Percentiles rank a stretch among this genome's conserved stretches.
phyloP scores from a whole-genome alignment of 1,284 basidiomycete genomes.

The Leccinum subrobustum region DNA sequence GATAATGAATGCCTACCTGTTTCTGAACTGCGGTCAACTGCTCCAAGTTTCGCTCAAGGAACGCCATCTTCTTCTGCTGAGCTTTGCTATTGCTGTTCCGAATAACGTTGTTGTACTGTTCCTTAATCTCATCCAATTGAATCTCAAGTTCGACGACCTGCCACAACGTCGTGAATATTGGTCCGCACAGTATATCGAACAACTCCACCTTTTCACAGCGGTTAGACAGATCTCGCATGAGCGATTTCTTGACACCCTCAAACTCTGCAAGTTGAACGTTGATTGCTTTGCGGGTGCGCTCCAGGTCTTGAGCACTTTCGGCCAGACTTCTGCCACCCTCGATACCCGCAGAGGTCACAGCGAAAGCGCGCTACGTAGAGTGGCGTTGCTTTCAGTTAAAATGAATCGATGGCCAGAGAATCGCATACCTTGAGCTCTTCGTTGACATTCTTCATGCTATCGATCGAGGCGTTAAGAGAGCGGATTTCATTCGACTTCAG shows the following conservation, averaged over 20 bases:
- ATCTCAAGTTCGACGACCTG: conserved; percentile 99
- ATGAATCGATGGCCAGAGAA: neutral
- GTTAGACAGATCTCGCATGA: conserved; percentile 98
- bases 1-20: conserved; percentile 58
- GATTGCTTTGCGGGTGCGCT: conserved; percentile 95
- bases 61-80: conserved; percentile 99
- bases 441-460: conserved; percentile 93
- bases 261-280: conserved; percentile 97
- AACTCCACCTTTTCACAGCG: conserved; percentile 92
- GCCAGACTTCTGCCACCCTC: conserved; percentile 96
- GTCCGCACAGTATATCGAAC: conserved; percentile 4
- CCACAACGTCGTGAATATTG: conserved; percentile 13
- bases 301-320: conserved; percentile 95
- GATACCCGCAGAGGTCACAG: conserved; percentile 93
- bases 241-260: conserved; percentile 96
- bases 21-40: conserved; percentile 96
- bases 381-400: conserved; percentile 9
- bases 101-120: conserved; percentile 99
- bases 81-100: conserved; percentile 97
- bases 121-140: conserved; percentile 97
- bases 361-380: conserved; percentile 83
- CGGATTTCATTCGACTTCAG: conserved; percentile 85
- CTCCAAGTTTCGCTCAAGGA: conserved; percentile 96
- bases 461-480: conserved; percentile 82
- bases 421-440: conserved; percentile 89